phyloP scores from a whole-genome alignment of 2,329 filamentous ascomycete species.

The Phoma sp. region DNA sequence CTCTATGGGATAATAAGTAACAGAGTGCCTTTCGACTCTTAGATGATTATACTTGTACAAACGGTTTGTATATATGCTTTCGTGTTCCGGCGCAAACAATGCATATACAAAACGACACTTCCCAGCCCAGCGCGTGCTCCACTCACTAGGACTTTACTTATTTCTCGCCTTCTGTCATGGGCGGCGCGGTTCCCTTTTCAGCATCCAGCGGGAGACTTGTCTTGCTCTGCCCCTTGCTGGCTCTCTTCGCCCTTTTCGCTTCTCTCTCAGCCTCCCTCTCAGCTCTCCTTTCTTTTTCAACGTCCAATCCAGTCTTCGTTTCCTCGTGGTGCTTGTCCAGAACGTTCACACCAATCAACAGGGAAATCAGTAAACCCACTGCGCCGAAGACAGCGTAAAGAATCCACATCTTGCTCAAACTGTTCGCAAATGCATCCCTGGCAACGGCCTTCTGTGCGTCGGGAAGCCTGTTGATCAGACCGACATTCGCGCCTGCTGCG shows the following conservation, averaged over 20 bases:
- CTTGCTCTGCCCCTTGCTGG: constrained; percentile 23
- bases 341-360: constrained; percentile 51
- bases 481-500: constrained; percentile 66
- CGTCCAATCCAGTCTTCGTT: constrained; percentile 57
- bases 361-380: constrained; percentile 46
- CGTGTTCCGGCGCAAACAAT: neutral
- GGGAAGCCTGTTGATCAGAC: constrained; percentile 60
- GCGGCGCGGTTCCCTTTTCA: constrained; percentile 2
- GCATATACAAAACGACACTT: neutral
- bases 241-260: constrained; percentile 37
- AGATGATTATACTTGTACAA: neutral
- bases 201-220: constrained; percentile 8
- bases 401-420: constrained; percentile 57
- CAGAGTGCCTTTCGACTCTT: too few relatives aligned
- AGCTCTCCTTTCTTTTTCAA: constrained; percentile 47
- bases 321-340: constrained; percentile 54
- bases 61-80: constrained; percentile 4
- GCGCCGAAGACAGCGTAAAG: constrained; percentile 53
- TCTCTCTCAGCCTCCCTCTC: constrained; percentile 43
- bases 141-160: constrained; percentile 1
- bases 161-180: neutral
- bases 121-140: neutral
- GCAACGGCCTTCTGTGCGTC: constrained; percentile 53
- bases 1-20: too few relatives aligned
- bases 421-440: constrained; percentile 51